These are phyloP conservation scores for Xerocomus amazonicus DNA, from an alignment of 1,284 basidiomycete species.

Conservation along the genomic window DNA sequence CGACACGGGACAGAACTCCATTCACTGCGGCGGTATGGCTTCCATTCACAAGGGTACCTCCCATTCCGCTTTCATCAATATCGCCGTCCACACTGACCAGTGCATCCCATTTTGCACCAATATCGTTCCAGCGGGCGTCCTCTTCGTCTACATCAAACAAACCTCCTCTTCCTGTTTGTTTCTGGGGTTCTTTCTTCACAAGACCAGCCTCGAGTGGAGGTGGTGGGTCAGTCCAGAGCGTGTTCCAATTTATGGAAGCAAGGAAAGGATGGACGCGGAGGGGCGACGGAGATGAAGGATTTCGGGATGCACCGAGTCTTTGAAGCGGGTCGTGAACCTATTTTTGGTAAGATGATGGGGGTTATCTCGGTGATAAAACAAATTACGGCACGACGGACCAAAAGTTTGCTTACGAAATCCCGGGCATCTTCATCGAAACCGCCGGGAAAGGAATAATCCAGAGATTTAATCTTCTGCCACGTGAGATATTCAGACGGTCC, in stretches of 20 bases:
- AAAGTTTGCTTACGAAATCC: slow-evolving; percentile 62
- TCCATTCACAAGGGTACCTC: slow-evolving; percentile 9
- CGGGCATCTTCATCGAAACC: slow-evolving; percentile 67
- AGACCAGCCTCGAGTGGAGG: slow-evolving; percentile 58
- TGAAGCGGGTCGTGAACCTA: slow-evolving; percentile 69
- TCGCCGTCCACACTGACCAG: slow-evolving; percentile 16
- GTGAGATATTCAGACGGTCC: slow-evolving; percentile 82
- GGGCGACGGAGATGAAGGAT: slow-evolving; percentile 44
- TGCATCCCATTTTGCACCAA: slow-evolving; percentile 55
- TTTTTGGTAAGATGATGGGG: slow-evolving; percentile 2
- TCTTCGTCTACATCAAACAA: slow-evolving; percentile 37
- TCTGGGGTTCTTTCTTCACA: slow-evolving; percentile 44
- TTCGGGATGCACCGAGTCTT: slow-evolving; percentile 63
- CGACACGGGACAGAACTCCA: slow-evolving; percentile 21
- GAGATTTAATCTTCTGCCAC: slow-evolving; percentile 74
- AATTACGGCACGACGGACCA: slow-evolving; percentile 42
- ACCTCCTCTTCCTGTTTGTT: slow-evolving; percentile 16
- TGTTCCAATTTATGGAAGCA: slow-evolving; percentile 60
- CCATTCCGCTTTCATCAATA: slow-evolving; percentile 18
- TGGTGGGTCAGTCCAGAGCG: slow-evolving; percentile 67
- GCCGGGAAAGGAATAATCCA: slow-evolving; percentile 72
- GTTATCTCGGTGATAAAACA: background rate
- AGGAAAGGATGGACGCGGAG: slow-evolving; percentile 82
- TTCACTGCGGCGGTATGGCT: background rate
- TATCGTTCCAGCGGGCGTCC: slow-evolving; percentile 45